Conservation (phyloP, 495 filamentous ascomycete species). For the Arthonia radiata region DNA sequence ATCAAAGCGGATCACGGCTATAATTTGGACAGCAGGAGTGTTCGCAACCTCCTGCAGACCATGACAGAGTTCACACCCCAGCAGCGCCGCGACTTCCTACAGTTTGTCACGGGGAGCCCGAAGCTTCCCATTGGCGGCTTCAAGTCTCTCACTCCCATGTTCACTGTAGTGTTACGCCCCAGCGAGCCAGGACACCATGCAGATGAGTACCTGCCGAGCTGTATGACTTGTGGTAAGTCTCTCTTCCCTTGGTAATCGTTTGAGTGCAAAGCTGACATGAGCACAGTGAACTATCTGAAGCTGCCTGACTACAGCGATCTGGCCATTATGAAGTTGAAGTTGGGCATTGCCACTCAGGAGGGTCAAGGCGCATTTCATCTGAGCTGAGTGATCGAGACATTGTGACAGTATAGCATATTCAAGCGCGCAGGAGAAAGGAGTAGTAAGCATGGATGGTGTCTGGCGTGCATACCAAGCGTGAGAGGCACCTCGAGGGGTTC, state of each 20-base stretch:
- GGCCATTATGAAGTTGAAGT: conserved; percentile 44
- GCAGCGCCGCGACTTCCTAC: conserved; percentile 81
- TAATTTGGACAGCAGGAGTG: conserved; percentile 96
- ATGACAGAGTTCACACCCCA: conserved; percentile 68
- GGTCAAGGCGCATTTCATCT: conserved; percentile 98
- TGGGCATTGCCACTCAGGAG: conserved; percentile 75
- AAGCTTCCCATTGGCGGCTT: conserved; percentile 98
- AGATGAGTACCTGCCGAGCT: conserved; percentile 91
- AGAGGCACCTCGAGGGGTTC: too few species aligned
- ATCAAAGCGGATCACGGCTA: conserved; percentile 99
- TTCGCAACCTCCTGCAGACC: conserved; percentile 74
- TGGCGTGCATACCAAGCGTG: too few species aligned
- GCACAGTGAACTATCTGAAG: conserved; percentile 98
- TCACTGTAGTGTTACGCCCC: conserved; percentile 96
- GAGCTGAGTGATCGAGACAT: too few species aligned
- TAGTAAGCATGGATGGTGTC: too few species aligned
- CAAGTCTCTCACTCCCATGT: conserved; percentile 88
- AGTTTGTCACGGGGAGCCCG: conserved; percentile 95
- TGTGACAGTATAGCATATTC: too few species aligned
- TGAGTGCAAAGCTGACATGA: too few species aligned
- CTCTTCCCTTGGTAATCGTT: too few species aligned
- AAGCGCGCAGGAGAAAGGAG: too few species aligned
- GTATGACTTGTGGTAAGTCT: too few species aligned
- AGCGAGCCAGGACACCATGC: conserved; percentile 85
- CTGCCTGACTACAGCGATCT: conserved; percentile 81